Base-by-base conservation (phyloP, 768 basidiomycete species). In the Arthromyces matolae region DNA sequence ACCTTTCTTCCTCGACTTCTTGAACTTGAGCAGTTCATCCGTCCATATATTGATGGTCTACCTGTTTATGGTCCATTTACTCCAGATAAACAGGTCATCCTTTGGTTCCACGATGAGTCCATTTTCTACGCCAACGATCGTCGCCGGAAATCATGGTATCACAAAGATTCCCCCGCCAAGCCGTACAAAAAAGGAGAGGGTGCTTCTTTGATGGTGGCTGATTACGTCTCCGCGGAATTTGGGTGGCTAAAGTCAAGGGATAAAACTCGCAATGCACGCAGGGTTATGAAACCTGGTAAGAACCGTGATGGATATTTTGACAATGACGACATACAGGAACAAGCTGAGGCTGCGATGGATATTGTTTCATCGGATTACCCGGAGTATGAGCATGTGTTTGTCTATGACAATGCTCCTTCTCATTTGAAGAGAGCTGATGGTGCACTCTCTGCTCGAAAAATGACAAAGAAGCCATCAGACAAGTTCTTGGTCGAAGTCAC, bases 191-290 rank as follows among this genome's bases (percentile, higher is more conserved):
- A 68, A 32, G 64, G 66, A 3, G 63, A 68, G 16, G 45, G 66
- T 1, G 49, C 43, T 0, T 68, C 66, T 3, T 34, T 64, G 9
- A 70, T 70, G 67, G 56, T 69, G 14, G 61, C 66, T 0, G 61
- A 70, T 42, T 68, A 64, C 53, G 63, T 70, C 0, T 69, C 63
- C 2, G 50, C 67, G 0, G 61, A 68, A 31, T 63, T 58, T 33
- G 59, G 61, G 39, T 57, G 58, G 60, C 18, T 45, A 19, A 7
- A 49, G 10, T 54, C 53, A 1, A 5, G 3, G 49, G 41, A 49
- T 59, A 38, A 35, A 51, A 23, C 49, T 64, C 42, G 16, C 2
- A 28, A 3, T 32, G 46, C 46, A 3, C 29, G 19, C 1, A 4
- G 13, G 6, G 6, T 32, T 14, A 31, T 40, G 29, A 33, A 24